Evolutionary conservation across 2,329 filamentous ascomycete genomes (phyloP).

Genomic region (Coniochaeta hoffmannii): DNA sequence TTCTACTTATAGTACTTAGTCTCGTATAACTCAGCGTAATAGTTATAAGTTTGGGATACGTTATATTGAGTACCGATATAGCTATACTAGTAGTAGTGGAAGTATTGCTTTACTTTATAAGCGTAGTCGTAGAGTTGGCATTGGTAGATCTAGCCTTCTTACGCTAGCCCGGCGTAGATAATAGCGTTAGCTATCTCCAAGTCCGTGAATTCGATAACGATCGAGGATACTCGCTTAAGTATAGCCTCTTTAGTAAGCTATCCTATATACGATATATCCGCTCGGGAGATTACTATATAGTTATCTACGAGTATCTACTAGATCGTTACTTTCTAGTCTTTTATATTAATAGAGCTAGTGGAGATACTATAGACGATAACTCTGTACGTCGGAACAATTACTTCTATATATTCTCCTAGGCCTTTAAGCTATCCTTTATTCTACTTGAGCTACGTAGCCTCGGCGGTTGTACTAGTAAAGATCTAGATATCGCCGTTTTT

Average conservation of each 20-base stretch:
- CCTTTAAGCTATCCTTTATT: too few species aligned
- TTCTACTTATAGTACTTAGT: conserved; percentile 15
- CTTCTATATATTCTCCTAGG: too few species aligned
- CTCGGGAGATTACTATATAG: too few species aligned
- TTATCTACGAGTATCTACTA: conserved; percentile 11
- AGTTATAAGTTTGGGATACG: conserved; percentile 15
- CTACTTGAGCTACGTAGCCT: too few species aligned
- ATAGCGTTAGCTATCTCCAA: conserved; percentile 17
- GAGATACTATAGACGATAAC: conserved; percentile 18
- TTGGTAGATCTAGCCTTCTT: conserved; percentile 12
- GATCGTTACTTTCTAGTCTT: conserved; percentile 16
- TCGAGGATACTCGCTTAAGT: background rate
- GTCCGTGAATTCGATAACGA: conserved; percentile 19
- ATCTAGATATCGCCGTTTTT: too few species aligned
- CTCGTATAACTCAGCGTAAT: conserved; percentile 16
- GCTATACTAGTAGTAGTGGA: conserved; percentile 16
- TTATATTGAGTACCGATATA: conserved; percentile 9
- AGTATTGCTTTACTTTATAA: conserved; percentile 19
- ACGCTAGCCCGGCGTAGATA: conserved; percentile 17
- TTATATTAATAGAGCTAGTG: conserved; percentile 19
- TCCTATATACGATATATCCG: too few species aligned
- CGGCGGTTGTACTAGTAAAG: too few species aligned
- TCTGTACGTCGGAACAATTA: conserved; percentile 12
- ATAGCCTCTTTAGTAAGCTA: too few species aligned
- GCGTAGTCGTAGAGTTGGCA: conserved; percentile 18